Conservation (phyloP, 352 stramenopile species). For the Globisporangium carolinianum region DNA sequence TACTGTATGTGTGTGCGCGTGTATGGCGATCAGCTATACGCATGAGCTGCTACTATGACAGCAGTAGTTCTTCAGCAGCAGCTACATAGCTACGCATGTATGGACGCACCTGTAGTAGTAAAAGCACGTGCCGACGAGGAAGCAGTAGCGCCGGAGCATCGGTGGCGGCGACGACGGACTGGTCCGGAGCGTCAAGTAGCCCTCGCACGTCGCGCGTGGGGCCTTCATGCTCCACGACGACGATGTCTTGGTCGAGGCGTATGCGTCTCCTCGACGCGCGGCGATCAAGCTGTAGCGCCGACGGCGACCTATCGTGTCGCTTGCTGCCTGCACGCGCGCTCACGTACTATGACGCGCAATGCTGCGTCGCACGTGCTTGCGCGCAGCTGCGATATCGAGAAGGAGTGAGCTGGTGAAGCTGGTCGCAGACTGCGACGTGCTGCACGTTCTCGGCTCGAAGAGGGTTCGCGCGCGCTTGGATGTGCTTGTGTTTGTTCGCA, state of each 20-base stretch:
- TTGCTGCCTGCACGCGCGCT: not conserved
- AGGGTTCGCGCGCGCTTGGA: no score
- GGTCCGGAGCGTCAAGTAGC: constrained; percentile 81
- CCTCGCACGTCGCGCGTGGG: constrained; percentile 73
- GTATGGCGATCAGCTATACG: not conserved
- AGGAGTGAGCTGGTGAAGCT: not conserved
- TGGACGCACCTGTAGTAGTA: constrained; percentile 64
- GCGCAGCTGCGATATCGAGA: not conserved
- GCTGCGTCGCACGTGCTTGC: not conserved
- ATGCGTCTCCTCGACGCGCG: constrained; percentile 6
- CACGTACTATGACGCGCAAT: not conserved
- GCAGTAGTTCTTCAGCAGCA: not conserved
- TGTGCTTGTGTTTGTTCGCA: not conserved
- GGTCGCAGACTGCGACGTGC: not conserved
- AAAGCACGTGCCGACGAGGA: constrained; percentile 83
- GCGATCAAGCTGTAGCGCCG: constrained; percentile 11
- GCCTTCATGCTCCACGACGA: constrained; percentile 58
- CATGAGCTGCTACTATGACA: not conserved
- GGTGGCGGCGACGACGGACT: constrained; percentile 81
- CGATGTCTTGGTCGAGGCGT: not conserved
- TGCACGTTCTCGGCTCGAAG: not conserved
- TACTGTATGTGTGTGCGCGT: constrained; percentile 20
- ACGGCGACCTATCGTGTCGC: constrained; percentile 9
- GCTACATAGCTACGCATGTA: not conserved
- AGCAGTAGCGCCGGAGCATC: constrained; percentile 84